Conservation (phyloP, 805 yeast species). For the Metschnikowia chrysomelidarum region DNA sequence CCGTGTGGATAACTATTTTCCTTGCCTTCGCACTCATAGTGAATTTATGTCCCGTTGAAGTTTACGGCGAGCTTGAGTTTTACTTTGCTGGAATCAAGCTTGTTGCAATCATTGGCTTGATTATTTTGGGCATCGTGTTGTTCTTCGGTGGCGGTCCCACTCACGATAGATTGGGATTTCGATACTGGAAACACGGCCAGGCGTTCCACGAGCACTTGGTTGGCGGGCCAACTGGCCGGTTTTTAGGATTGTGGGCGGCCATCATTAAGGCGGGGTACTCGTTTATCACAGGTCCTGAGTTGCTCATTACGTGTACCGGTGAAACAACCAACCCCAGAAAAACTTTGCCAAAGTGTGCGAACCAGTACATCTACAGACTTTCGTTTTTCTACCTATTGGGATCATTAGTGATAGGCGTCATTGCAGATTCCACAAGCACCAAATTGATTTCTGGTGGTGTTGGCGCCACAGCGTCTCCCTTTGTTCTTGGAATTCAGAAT, state of each 20-base stretch:
- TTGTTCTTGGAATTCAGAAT: conserved; percentile 76
- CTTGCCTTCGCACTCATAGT: conserved; percentile 12
- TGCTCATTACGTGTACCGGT: conserved; percentile 51
- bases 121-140: conserved; percentile 20
- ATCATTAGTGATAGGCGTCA: conserved; percentile 40
- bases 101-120: conserved; percentile 20
- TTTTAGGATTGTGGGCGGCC: conserved; percentile 25
- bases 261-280: conserved; percentile 29
- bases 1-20: conserved; percentile 41
- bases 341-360: conserved; percentile 61
- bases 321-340: conserved; percentile 60
- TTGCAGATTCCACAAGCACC: conserved; percentile 30
- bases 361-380: conserved; percentile 53
- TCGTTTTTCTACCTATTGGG: conserved; percentile 40
- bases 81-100: conserved; percentile 21
- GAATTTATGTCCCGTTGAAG: conserved; percentile 19
- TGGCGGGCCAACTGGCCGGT: conserved; percentile 25
- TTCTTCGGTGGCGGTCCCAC: conserved; percentile 23
- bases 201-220: conserved; percentile 45
- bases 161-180: conserved; percentile 22
- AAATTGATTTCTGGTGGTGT: conserved; percentile 22
- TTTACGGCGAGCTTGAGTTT: conserved; percentile 20
- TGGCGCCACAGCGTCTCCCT: conserved; percentile 70
- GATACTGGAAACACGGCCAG: conserved; percentile 23
- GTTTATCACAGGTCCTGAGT: conserved; percentile 47